Percentiles rank a stretch among this genome's conserved stretches.
Conservation (phyloP, 345 rosid species). For the Linum usitatissimum region DNA sequence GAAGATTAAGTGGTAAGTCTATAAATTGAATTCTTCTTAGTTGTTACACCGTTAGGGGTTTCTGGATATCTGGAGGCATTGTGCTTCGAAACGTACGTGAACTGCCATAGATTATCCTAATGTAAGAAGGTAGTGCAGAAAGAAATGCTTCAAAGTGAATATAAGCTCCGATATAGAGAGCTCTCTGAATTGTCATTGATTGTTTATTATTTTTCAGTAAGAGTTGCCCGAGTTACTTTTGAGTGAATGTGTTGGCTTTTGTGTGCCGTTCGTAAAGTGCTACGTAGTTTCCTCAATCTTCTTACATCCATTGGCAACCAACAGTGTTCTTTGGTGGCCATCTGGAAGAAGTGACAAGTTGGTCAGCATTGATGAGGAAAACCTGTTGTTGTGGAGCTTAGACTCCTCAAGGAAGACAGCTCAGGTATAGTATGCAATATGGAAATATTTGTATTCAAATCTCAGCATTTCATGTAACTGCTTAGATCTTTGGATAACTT, state of each 20-base stretch:
- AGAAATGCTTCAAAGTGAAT: neutral
- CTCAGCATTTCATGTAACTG: neutral
- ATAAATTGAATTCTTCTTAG: slow-evolving; percentile 11
- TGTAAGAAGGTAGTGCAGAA: neutral
- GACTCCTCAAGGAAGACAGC: slow-evolving; percentile 66
- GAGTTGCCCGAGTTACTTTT: neutral
- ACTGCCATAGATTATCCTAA: no score
- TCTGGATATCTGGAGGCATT: neutral
- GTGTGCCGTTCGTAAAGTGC: neutral
- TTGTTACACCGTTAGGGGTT: neutral
- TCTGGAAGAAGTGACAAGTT: slow-evolving; percentile 80
- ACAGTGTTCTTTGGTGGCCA: slow-evolving; percentile 79
- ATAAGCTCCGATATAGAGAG: no score
- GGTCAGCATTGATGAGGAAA: slow-evolving; percentile 76
- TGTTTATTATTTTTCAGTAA: neutral
- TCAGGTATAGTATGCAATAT: slow-evolving; percentile 38
- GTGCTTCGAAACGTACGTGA: no score
- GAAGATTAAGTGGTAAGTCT: slow-evolving; percentile 72
- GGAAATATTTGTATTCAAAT: neutral
- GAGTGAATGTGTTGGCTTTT: neutral
- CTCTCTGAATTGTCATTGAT: neutral
- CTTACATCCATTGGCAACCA: neutral
- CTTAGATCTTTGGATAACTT: neutral
- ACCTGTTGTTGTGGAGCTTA: slow-evolving; percentile 60
- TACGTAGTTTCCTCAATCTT: neutral